Base-by-base conservation (phyloP, 1,284 basidiomycete genomes). In the Melampsora americana region DNA sequence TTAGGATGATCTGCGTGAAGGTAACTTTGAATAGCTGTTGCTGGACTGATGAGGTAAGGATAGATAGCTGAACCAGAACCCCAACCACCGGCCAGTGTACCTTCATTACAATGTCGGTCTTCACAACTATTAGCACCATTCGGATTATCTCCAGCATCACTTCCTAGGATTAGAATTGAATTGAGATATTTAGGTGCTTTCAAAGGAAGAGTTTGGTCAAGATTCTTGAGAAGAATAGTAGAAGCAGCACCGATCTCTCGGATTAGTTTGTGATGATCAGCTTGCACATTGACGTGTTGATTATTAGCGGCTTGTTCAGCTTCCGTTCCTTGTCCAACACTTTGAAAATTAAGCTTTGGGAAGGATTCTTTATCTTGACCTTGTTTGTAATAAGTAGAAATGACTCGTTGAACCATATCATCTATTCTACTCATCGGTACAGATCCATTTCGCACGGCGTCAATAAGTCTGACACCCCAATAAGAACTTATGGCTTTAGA, bases 171-270 rank as follows among this genome's bases (percentile, higher is more conserved):
- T 0, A 65, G 67, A 32, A 76, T 50, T 2, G 60, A 62, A 20
- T 61, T 62, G 18, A 77, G 20, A 16, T 72, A 18, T 30, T 72
- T 62, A 26, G 76, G 69, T 16, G 68, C 60, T 39, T 78, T 77
- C 12, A 80, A 77, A 5, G 79, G 79, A 5, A 80, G 76, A 59
- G 46, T 32, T 48, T 79, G 73, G 66, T 75, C 65, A 9, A 44
- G 70, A 78, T 81, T 81, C 70, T 81, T 81, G 71, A 81, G 71
- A n/a, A 81, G 69, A 26, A 78, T 79, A 65, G 79, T 78, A 7
- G 75, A 77, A 20, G 78, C 80, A 9, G 44, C 69, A 5, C 80
- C 80, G 44, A 81, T 78, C 59, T 79, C 66, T 44, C 78, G 66
- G 28, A 80, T 79, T 61, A 39, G 61, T n/a, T 64, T 64, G 61